Conservation (phyloP, 495 filamentous ascomycete genomes). For the Paragyromitra xinjiangensis region DNA sequence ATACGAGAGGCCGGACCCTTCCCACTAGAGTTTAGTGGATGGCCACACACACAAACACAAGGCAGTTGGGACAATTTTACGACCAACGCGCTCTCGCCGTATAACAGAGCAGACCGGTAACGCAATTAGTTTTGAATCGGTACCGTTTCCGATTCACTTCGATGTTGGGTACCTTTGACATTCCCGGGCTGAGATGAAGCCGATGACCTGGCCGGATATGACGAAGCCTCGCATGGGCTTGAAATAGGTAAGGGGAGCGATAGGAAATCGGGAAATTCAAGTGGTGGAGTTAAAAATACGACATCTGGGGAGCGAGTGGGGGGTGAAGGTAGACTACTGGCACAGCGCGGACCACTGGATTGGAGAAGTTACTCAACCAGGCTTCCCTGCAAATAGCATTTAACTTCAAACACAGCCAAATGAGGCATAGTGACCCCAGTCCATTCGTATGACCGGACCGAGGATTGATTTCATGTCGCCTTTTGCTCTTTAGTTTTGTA, state of each 20-base stretch:
- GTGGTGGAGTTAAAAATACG: slow-evolving; percentile 52
- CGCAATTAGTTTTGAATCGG: slow-evolving; percentile 4
- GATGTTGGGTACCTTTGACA: slow-evolving; percentile 27
- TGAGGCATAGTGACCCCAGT: slow-evolving; percentile 34
- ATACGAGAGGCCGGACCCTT: slow-evolving; percentile 38
- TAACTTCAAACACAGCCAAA: slow-evolving; percentile 47
- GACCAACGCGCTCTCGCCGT: slow-evolving; percentile 5
- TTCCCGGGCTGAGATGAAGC: slow-evolving; percentile 35
- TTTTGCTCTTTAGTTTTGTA: slow-evolving; percentile 30
- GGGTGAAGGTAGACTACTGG: slow-evolving; percentile 28
- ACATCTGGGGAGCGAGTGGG: slow-evolving; percentile 39
- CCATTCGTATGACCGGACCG: slow-evolving; percentile 25
- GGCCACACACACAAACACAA: slow-evolving; percentile 24
- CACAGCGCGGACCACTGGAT: slow-evolving; percentile 23
- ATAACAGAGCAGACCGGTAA: slow-evolving; percentile 13
- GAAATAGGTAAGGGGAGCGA: slow-evolving; percentile 19
- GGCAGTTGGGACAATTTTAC: slow-evolving; percentile 19
- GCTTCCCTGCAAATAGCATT: slow-evolving; percentile 50
- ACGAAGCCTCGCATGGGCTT: slow-evolving; percentile 36
- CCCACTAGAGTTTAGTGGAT: slow-evolving; percentile 27
- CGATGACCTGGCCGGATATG: slow-evolving; percentile 42
- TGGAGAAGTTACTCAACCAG: slow-evolving; percentile 32
- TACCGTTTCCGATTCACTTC: background rate
- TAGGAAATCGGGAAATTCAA: slow-evolving; percentile 42
- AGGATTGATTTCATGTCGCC: slow-evolving; percentile 35